Percentiles rank a stretch among this genome's conserved stretches.
phyloP scores from a whole-genome alignment of 805 yeast species.

The Candida glaebosa region DNA sequence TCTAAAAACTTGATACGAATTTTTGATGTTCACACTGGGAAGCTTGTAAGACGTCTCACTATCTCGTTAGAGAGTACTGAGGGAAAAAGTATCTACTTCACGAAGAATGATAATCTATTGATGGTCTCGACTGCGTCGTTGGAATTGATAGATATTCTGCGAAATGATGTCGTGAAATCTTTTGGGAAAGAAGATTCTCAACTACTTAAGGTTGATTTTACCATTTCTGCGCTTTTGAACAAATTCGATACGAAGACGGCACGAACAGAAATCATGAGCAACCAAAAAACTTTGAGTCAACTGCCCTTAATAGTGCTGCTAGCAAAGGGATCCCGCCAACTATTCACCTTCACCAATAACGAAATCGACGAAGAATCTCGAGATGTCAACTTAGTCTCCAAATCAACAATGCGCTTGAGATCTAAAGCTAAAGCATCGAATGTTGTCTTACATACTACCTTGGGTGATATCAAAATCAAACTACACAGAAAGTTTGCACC shows the following conservation, averaged over 20 bases:
- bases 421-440: conserved; percentile 6
- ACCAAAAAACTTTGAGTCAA: conserved; percentile 4
- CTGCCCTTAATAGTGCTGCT: conserved; percentile 13
- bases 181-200: conserved; percentile 13
- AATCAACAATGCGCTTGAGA: conserved; percentile 2
- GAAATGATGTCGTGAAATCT: conserved; percentile 7
- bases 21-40: conserved; percentile 32
- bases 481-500: conserved; percentile 36
- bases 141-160: conserved; percentile 10
- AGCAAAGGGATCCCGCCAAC: conserved; percentile 9
- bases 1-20: conserved; percentile 29
- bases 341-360: conserved; percentile 11
- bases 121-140: conserved; percentile 12
- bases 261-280: conserved; percentile 15
- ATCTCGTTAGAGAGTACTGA: neutral
- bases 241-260: conserved; percentile 13
- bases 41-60: conserved; percentile 10
- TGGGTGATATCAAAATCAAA: conserved; percentile 40
- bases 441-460: conserved; percentile 28
- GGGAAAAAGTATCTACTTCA: neutral
- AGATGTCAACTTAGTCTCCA: conserved; percentile 8
- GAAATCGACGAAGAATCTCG: conserved; percentile 4
- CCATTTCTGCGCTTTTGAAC: conserved; percentile 11
- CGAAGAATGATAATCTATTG: conserved; percentile 8
- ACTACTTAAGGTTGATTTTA: conserved; percentile 6